Percentiles rank a stretch among this genome's conserved stretches.
Evolutionary conservation across 1,139 yeast genomes (phyloP).

Genomic region (Blastobotrys buckinghamii): DNA sequence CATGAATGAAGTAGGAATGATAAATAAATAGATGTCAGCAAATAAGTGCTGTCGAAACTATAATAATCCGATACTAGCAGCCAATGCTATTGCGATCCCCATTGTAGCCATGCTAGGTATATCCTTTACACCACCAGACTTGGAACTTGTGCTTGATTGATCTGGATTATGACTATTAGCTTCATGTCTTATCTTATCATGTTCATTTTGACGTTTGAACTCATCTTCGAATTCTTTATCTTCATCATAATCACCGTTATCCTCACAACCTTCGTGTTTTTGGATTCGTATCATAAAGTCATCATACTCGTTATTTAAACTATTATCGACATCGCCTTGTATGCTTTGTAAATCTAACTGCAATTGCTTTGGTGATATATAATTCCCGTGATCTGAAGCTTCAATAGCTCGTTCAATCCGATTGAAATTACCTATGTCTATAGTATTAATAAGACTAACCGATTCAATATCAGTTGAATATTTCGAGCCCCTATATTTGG

Average conservation of each 20-base stretch:
- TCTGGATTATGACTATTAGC: neutral
- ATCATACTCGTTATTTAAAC: no score
- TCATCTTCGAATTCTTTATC: neutral
- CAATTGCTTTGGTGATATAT: neutral
- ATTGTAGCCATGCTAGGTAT: slow-evolving; percentile 9
- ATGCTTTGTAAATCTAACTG: neutral
- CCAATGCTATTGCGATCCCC: slow-evolving; percentile 12
- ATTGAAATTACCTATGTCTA: slow-evolving; percentile 4
- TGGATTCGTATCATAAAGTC: neutral
- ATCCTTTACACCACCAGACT: neutral
- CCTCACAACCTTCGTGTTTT: neutral
- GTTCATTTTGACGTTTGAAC: neutral
- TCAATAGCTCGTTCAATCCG: slow-evolving; percentile 10
- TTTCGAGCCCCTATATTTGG: slow-evolving; percentile 6
- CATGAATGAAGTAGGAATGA: no score
- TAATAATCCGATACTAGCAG: slow-evolving; percentile 7
- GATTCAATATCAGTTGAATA: slow-evolving; percentile 5
- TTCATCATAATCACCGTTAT: neutral
- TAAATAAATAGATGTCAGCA: no score
- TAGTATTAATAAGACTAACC: neutral
- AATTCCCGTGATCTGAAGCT: neutral
- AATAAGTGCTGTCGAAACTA: no score
- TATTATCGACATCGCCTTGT: no score
- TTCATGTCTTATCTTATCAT: neutral
- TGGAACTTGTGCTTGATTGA: neutral